These are phyloP conservation scores for Penicillium sp. DNA, from an alignment of 2,329 filamentous ascomycete species.

Conservation along the genomic window DNA sequence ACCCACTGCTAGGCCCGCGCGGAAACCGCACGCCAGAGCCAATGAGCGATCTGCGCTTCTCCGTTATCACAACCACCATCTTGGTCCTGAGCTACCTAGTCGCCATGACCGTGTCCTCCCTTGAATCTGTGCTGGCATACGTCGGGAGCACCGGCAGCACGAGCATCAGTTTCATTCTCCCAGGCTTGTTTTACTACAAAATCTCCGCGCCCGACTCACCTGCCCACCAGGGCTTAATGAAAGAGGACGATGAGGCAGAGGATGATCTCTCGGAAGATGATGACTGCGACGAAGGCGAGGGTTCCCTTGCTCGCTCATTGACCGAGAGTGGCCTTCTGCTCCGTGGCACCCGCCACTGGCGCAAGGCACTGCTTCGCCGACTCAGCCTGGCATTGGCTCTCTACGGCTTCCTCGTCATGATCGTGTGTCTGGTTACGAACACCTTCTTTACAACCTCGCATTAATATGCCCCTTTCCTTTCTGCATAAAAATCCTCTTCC, in stretches of 20 bases:
- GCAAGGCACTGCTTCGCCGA: constrained; percentile 56
- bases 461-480: constrained; percentile 29
- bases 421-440: constrained; percentile 77
- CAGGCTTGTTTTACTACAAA: constrained; percentile 96
- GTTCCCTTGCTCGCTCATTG: constrained; percentile 38
- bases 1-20: constrained; percentile 35
- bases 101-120: constrained; percentile 78
- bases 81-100: constrained; percentile 76
- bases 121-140: constrained; percentile 87
- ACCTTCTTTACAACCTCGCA: constrained; percentile 64
- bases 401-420: constrained; percentile 83
- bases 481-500: neutral
- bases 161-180: constrained; percentile 92
- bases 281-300: constrained; percentile 27
- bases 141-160: constrained; percentile 92
- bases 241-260: constrained; percentile 72
- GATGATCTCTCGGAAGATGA: constrained; percentile 44
- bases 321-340: constrained; percentile 50
- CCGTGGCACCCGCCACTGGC: constrained; percentile 58
- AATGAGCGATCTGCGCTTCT: constrained; percentile 83
- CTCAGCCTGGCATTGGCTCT: constrained; percentile 65
- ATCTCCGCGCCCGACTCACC: constrained; percentile 82
- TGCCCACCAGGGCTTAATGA: constrained; percentile 75
- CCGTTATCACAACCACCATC: constrained; percentile 75
- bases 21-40: constrained; percentile 44